A percentile compares a stretch with the other conserved stretches of the same genome.
These are phyloP conservation scores for Jacaranda mimosifolia DNA, from an alignment of 257 asterid genomes.

Conservation along the genomic window DNA sequence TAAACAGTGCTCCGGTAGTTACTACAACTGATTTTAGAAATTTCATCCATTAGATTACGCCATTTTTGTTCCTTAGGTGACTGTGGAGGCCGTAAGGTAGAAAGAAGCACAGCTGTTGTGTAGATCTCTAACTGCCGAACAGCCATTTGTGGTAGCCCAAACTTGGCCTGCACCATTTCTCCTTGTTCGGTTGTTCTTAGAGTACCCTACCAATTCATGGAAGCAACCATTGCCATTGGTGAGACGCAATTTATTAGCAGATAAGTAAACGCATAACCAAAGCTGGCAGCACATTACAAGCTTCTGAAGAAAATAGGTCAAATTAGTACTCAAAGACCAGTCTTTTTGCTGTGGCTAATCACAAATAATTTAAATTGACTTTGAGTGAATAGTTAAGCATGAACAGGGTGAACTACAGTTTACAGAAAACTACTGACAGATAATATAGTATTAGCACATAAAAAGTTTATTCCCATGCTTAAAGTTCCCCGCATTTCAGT, in stretches of 20 bases:
- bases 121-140: conserved; percentile 92
- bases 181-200: conserved; percentile 97
- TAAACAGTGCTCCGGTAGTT: conserved; percentile 80
- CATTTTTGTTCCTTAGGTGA: conserved; percentile 87
- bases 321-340: background rate
- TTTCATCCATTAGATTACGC: conserved; percentile 93
- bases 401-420: background rate
- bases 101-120: conserved; percentile 94
- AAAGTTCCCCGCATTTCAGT: background rate
- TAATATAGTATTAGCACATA: too few species aligned
- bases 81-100: conserved; percentile 84
- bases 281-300: background rate
- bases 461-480: background rate
- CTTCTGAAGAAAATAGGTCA: conserved; percentile 7
- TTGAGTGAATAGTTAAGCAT: conserved; percentile 5
- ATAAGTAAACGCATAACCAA: background rate
- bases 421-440: background rate
- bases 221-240: background rate
- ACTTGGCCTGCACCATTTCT: conserved; percentile 99
- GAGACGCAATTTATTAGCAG: background rate
- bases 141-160: conserved; percentile 94
- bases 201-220: conserved; percentile 69
- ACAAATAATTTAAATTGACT: background rate
- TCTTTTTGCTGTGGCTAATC: conserved; percentile 16
- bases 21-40: conserved; percentile 77